These are phyloP conservation scores for Globisporangium camurandrum DNA, from an alignment of 352 stramenopile species.

Conservation along the genomic window DNA sequence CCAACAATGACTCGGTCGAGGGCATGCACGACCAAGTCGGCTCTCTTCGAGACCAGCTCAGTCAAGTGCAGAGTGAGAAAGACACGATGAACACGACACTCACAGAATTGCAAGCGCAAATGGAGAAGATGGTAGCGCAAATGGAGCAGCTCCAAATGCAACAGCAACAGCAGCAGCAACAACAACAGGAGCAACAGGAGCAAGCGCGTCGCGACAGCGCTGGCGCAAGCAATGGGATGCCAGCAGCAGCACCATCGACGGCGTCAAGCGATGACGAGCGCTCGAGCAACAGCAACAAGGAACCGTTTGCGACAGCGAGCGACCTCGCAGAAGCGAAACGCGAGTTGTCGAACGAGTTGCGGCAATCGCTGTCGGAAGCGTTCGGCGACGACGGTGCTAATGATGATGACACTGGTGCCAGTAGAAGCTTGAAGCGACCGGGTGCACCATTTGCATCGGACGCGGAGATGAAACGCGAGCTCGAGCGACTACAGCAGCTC, in stretches of 20 bases:
- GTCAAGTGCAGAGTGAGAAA: constrained; percentile 44
- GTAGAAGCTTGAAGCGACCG: constrained; percentile 13
- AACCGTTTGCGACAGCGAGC: constrained; percentile 34
- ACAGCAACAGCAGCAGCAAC: constrained; percentile 17
- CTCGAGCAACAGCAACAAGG: not conserved
- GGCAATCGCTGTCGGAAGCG: constrained; percentile 30
- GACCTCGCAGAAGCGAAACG: constrained; percentile 40
- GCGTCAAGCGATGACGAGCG: not conserved
- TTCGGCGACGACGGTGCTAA: constrained; percentile 28
- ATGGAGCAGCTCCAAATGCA: constrained; percentile 19
- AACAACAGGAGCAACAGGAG: constrained; percentile 11
- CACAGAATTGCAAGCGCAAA: constrained; percentile 34
- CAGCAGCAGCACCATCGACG: constrained; percentile 1
- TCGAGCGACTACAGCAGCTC: constrained; percentile 30
- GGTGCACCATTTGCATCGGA: constrained; percentile 32
- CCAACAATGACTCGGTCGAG: constrained; percentile 39
- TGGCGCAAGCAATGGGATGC: not conserved
- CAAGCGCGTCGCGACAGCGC: constrained; percentile 4
- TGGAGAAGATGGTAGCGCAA: constrained; percentile 40
- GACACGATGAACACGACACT: constrained; percentile 37
- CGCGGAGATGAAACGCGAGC: constrained; percentile 30
- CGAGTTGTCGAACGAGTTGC: constrained; percentile 36
- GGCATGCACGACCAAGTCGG: constrained; percentile 44
- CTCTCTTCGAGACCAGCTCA: constrained; percentile 32
- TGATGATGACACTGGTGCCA: constrained; percentile 19